Base-by-base conservation (phyloP, 257 asterid species). In the Solanum lycopersicoides region DNA sequence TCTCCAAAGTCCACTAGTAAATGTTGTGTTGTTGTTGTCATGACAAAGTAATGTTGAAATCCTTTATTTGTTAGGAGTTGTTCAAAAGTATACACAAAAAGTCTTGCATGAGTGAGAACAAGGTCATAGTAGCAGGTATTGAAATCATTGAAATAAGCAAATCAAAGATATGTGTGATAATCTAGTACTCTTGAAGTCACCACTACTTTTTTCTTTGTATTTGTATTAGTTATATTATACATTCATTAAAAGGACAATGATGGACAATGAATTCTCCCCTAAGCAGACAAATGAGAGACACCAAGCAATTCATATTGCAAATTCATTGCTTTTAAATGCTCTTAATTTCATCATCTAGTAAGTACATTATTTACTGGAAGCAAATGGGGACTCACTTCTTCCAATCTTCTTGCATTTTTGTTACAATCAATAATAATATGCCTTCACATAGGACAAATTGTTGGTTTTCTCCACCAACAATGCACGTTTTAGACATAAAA, bases 61-160 rank as follows among this genome's bases (percentile, higher is more conserved):
- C 25, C 11, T 80, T 28, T 30, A 80, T 80, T 80, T 28, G 68
- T 80, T 73, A 73, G 42, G 20, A 80, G 85, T 80, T 80, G 85
- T 47, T 47, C 85, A 80, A 80, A 80, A 80, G 85, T 80, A 18
- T 16, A 30, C 44, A 6, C 7, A 18, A 16, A 45, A 80, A 80
- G 68, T 47, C 44, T 47, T 59, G 65, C 21, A 71, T 21, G 88
- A 65, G 59, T 86, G 60, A 37, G 73, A 87, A 88, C 80, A 89
- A 71, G 85, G 88, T 86, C 84, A 77, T 34, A 30, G 92, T 50
- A 86, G 88, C 37, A 84, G 89, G 89, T 80, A 47, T 90, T 76
- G 73, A 87, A 66, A 86, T 50, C 83, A 80, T 85, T 89, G 90
- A 90, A 47, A 25, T 7, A 69, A 71, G 74, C 69, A 30, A 37